Percentiles rank a stretch among this genome's conserved stretches.
phyloP scores from a whole-genome alignment of 83 land plant genomes.

The Thuja plicata region DNA sequence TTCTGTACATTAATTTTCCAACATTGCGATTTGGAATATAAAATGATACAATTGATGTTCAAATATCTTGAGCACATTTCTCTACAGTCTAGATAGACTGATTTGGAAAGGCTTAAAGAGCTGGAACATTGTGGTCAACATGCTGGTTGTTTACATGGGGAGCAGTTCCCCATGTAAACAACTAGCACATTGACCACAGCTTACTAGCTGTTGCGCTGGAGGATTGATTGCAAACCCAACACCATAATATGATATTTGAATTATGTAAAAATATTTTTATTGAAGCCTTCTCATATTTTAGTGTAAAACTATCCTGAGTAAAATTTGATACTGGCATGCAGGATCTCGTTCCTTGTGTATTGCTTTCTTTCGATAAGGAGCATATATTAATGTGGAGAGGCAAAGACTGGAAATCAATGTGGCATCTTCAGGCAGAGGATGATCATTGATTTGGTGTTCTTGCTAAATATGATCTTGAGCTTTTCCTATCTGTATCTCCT shows the following conservation, averaged over 20 bases:
- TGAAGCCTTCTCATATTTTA: not conserved
- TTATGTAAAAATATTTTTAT: not conserved
- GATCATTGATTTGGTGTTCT: not conserved
- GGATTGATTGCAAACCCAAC: not conserved
- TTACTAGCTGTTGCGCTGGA: not conserved
- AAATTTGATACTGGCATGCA: conserved; percentile 19
- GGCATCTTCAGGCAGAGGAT: conserved; percentile 4
- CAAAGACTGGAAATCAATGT: conserved; percentile 58
- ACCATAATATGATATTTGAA: not conserved
- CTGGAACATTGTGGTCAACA: too few relatives aligned
- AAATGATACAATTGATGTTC: not conserved
- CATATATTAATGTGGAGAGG: conserved; percentile 87
- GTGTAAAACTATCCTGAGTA: not conserved
- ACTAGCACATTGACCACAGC: too few relatives aligned
- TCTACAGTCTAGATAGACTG: not conserved
- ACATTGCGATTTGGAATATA: not conserved
- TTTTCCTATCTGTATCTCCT: not conserved
- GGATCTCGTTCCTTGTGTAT: conserved; percentile 78
- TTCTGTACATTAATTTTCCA: not conserved
- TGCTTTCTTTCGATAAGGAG: conserved; percentile 78
- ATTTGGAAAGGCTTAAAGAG: not conserved
- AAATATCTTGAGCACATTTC: not conserved
- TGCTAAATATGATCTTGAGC: not conserved
- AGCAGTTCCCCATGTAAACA: too few relatives aligned
- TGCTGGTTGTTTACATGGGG: too few relatives aligned